These are phyloP conservation scores for Leptomonas pyrrhocoris DNA, from an alignment of 208 protist genomes.

Conservation along the genomic window DNA sequence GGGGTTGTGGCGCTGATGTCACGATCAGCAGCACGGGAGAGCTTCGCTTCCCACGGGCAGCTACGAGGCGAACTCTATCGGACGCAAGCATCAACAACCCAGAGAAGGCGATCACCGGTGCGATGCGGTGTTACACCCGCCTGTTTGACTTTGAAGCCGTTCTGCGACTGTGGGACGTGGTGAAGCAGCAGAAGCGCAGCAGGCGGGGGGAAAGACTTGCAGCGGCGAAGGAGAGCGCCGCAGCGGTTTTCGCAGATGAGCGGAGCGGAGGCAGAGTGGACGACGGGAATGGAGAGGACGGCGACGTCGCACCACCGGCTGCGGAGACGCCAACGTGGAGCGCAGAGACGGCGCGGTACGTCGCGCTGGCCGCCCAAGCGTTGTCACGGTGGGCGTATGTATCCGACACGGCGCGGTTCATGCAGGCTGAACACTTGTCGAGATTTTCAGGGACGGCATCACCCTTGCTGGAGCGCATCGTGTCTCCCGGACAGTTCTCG, in stretches of 20 bases:
- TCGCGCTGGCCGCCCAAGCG: constrained; percentile 62
- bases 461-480: constrained; percentile 5
- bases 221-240: too few species aligned
- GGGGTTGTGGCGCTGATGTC: neutral
- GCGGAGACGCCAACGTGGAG: constrained; percentile 6
- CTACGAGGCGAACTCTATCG: neutral
- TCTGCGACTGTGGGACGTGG: constrained; percentile 62
- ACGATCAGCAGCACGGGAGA: neutral
- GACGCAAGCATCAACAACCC: neutral
- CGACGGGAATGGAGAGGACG: neutral
- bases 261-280: neutral
- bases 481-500: neutral
- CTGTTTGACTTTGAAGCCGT: constrained; percentile 73
- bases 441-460: neutral
- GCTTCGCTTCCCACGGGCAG: neutral
- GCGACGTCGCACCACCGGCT: constrained; percentile 1
- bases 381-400: constrained; percentile 82
- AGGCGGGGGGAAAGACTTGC: neutral
- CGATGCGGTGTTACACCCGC: constrained; percentile 79
- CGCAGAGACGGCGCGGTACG: constrained; percentile 56
- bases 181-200: constrained; percentile 1
- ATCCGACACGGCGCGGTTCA: constrained; percentile 42
- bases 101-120: constrained; percentile 40
- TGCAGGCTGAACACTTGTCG: neutral
- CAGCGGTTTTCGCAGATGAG: too few species aligned